Evolutionary conservation across 768 basidiomycete genomes (phyloP).

Genomic region (Mycena metata): DNA sequence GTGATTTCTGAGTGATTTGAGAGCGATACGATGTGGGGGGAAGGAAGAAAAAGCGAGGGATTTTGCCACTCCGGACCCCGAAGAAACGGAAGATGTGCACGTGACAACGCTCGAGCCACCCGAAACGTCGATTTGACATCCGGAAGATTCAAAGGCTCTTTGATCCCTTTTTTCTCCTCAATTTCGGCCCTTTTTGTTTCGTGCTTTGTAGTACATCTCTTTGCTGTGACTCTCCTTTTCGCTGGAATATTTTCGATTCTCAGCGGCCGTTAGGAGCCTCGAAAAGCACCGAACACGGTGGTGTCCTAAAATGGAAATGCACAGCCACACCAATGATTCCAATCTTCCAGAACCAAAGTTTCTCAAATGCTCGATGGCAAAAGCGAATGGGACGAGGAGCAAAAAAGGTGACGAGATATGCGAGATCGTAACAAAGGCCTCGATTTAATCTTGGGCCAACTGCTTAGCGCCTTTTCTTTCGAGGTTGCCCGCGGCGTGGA

Average conservation of each 20-base stretch:
- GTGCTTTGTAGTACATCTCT: no score
- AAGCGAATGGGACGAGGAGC: no score
- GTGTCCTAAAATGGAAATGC: neutral
- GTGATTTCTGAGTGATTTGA: conserved; percentile 13
- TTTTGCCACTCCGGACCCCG: conserved; percentile 53
- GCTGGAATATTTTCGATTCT: neutral
- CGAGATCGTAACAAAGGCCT: no score
- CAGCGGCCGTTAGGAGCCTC: neutral
- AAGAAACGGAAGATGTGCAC: conserved; percentile 59
- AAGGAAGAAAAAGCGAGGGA: conserved; percentile 36
- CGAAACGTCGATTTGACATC: conserved; percentile 37
- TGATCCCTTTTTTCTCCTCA: conserved; percentile 27
- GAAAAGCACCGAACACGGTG: neutral
- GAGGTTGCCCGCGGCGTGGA: no score
- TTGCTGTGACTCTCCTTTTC: neutral
- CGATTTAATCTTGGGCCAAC: no score
- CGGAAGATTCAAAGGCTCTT: conserved; percentile 33
- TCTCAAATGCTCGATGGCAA: no score
- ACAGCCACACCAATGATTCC: neutral
- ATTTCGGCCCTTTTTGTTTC: neutral
- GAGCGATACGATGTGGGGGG: conserved; percentile 33
- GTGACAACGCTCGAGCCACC: conserved; percentile 67
- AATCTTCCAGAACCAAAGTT: neutral
- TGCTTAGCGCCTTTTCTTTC: no score
- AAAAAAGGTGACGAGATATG: no score